These are phyloP conservation scores for Nidula niveotomentosa DNA, from an alignment of 1,284 basidiomycete genomes.

Conservation along the genomic window DNA sequence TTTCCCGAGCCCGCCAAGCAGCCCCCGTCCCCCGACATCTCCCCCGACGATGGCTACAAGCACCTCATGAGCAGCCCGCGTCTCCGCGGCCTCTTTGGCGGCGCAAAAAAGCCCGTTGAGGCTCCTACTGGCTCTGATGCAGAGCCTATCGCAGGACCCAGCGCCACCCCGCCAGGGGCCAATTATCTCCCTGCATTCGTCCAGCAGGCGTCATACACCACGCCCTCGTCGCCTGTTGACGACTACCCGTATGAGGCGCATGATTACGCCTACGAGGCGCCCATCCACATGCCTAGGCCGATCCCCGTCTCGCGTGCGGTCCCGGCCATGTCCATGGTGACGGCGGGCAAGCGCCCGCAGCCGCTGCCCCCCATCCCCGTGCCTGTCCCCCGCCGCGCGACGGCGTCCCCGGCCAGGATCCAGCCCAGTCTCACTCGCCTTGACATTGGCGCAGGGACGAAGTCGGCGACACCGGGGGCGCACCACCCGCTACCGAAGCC, in stretches of 20 bases:
- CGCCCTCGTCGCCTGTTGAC: background rate
- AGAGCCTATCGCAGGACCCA: background rate
- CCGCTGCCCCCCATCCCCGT: conserved; percentile 11
- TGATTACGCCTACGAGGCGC: background rate
- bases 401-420: conserved; percentile 17
- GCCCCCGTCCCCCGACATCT: conserved; percentile 2
- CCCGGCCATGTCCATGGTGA: background rate
- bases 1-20: conserved; percentile 16
- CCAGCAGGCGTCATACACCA: background rate
- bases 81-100: conserved; percentile 16
- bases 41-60: conserved; percentile 4
- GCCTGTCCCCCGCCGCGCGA: conserved; percentile 13
- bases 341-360: background rate
- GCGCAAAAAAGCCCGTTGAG: background rate
- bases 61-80: conserved; percentile 10
- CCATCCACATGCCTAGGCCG: background rate
- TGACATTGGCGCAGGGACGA: conserved; percentile 17
- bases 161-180: background rate
- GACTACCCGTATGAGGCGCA: background rate
- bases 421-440: conserved; percentile 21
- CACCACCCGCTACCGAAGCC: conserved; percentile 12
- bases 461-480: conserved; percentile 6
- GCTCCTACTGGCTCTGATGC: background rate
- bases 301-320: background rate
- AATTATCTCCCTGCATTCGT: background rate